Conservation (phyloP, 1,139 yeast genomes). For the Debaryomyces fabryi region DNA sequence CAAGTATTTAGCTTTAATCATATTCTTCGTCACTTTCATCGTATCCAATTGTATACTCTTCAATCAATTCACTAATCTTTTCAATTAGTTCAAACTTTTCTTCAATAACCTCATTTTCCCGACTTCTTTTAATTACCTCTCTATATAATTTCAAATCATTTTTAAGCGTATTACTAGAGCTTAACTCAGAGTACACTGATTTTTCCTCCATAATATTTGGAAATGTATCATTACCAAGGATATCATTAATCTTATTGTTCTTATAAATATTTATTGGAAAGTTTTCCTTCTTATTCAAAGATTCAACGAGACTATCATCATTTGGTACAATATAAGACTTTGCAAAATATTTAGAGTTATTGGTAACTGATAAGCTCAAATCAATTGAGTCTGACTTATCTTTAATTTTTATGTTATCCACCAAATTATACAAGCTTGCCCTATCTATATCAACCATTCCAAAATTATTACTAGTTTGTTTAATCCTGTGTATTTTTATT, state of each 20-base stretch:
- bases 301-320: constrained; percentile 5
- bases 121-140: constrained; percentile 43
- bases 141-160: constrained; percentile 51
- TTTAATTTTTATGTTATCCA: constrained; percentile 1
- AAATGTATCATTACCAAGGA: constrained; percentile 35
- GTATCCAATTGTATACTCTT: constrained; percentile 62
- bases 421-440: background rate
- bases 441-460: constrained; percentile 5
- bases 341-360: constrained; percentile 16
- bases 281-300: constrained; percentile 12
- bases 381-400: constrained; percentile 9
- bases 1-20: constrained; percentile 15
- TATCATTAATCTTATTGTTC: constrained; percentile 23
- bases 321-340: constrained; percentile 19
- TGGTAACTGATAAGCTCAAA: constrained; percentile 12
- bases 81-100: constrained; percentile 70
- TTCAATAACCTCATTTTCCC: constrained; percentile 48
- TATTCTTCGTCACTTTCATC: constrained; percentile 43
- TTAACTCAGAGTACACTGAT: constrained; percentile 38
- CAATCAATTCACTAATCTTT: constrained; percentile 49
- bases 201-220: constrained; percentile 25
- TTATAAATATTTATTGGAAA: constrained; percentile 21
- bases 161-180: constrained; percentile 42
- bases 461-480: background rate
- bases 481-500: constrained; percentile 21